Base-by-base conservation (phyloP, 345 rosid genomes). In the Dovyalis caffra region DNA sequence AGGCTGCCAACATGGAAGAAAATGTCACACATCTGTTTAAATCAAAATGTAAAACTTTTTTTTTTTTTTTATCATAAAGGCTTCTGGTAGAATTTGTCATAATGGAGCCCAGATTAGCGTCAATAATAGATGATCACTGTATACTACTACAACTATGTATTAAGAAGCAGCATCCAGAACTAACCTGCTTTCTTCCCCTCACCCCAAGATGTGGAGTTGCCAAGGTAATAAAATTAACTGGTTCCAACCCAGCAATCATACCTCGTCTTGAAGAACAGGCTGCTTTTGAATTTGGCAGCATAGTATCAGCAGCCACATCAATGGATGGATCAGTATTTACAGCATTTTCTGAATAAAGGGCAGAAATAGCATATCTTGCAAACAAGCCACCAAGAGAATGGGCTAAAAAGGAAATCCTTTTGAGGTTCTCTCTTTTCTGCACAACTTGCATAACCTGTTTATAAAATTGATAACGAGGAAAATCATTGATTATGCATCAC, bases 181-280 rank as follows among this genome's bases (percentile, higher is more conserved):
- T 77, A 81, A 92, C 99, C 97, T 95, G 99, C 78, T 90, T 91
- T 85, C 86, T 92, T 79, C 99, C 99, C 84, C 98, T 86, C 74
- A 93, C 99, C 33, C 99, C 99, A 38, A 95, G 97, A 85, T 95
- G 99, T 72, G 99, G 99, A 77, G 96, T 95, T 60, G 98, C 99
- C 92, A 95, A 84, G 77, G 97, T 89, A 76, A 95, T 86, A 89
- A 95, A 95, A 90, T 85, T 95, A 75, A 91, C 81, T 29, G 99
- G 93, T 76, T 95, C 94, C 75, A 95, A 84, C 68, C 98, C 99
- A 72, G 96, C 97, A 83, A 95, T 85, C 68, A 70, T 87, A 80
- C 91, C 96, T 76, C 78, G 78, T 72, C 71, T 79, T 40, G 79
- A 40, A 76, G 89, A 74, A 72, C 43, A 15, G 12, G 67, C 10